Evolutionary conservation across 192 early-diverging fungal species (phyloP), one percentile per base, ranked within the genome.

Genomic region (Pilobolus umbonatus): DNA sequence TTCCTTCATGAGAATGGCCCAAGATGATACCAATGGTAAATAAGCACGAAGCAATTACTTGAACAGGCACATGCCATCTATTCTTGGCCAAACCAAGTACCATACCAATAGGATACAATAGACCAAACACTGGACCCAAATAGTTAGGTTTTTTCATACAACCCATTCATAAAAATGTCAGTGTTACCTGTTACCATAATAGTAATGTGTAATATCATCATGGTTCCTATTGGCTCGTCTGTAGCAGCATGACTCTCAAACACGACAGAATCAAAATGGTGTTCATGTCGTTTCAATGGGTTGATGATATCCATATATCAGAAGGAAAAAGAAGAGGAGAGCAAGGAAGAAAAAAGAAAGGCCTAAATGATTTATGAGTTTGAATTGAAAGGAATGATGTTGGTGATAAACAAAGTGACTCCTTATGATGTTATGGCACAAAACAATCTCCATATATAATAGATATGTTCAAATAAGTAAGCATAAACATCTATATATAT

Each of bases 31-130:
- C 85, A 12, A 77, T 34, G 0, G 72, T 50, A 21, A 79, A 73
- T 17, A 85, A 43, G 0, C 64, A 38, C 7, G 71, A 61, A 40
- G 76, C 85, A 0, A 71, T 26, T 8, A 77, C 62, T 57, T 85
- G 83, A 30, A 85, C 71, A 0, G 83, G 83, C 3, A 87, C 81
- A 63, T 87, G 85, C 79, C 77, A 80, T 9, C 56, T 67, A 64
- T 76, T 73, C 54, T 73, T 74, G 25, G 63, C 63, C 12, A 87
- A 64, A 9, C 83, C 85, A 17, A 87, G 42, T 0, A 87, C 76
- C 68, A 85, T 67, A 17, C 85, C 77, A 35, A 65, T 11, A 24
- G 62, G 61, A 56, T 64, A 72, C 14, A 71, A 29, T 71, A 73
- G 12, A 22, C 64, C 64, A 49, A 73, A 73, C 2, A 65, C 71